Evolutionary conservation across 495 filamentous ascomycete species (phyloP).

Genomic region (Astrothelium subdiscretum): DNA sequence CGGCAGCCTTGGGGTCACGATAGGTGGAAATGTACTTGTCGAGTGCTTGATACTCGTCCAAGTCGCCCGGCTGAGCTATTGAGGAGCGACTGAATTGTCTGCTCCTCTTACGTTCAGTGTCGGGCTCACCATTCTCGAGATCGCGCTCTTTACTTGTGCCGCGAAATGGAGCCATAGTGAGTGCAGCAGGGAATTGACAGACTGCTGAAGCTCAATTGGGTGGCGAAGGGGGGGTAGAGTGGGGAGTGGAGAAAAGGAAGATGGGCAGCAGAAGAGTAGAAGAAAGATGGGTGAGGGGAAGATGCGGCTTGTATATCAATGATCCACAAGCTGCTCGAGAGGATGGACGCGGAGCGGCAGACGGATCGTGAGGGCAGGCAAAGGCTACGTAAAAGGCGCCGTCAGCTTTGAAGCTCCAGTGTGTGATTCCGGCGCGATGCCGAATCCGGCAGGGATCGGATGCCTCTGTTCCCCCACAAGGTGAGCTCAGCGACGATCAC

Average conservation of each 20-base stretch:
- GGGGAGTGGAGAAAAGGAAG: constrained; percentile 7
- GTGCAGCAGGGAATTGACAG: constrained; percentile 3
- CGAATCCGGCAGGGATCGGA: background rate
- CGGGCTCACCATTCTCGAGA: constrained; percentile 16
- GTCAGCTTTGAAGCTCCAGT: background rate
- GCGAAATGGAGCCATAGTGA: constrained; percentile 15
- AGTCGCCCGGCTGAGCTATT: background rate
- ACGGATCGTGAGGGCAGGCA: background rate
- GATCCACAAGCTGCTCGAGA: background rate
- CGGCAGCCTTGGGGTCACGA: constrained; percentile 22
- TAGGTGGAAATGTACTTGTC: constrained; percentile 30
- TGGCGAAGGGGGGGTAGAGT: background rate
- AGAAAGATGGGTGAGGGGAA: constrained; percentile 1
- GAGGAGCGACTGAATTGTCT: constrained; percentile 5
- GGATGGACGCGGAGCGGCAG: background rate
- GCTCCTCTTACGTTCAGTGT: constrained; percentile 11
- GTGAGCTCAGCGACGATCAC: background rate
- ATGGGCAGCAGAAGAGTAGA: background rate
- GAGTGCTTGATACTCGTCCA: constrained; percentile 29
- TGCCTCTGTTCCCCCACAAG: background rate
- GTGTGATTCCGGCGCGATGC: background rate
- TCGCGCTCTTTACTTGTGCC: constrained; percentile 19
- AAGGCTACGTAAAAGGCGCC: constrained; percentile 1
- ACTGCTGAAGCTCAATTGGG: constrained; percentile 1
- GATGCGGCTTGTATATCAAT: constrained; percentile 1